phyloP scores from a whole-genome alignment of 2,329 filamentous ascomycete genomes.

The Fusarium begoniae region DNA sequence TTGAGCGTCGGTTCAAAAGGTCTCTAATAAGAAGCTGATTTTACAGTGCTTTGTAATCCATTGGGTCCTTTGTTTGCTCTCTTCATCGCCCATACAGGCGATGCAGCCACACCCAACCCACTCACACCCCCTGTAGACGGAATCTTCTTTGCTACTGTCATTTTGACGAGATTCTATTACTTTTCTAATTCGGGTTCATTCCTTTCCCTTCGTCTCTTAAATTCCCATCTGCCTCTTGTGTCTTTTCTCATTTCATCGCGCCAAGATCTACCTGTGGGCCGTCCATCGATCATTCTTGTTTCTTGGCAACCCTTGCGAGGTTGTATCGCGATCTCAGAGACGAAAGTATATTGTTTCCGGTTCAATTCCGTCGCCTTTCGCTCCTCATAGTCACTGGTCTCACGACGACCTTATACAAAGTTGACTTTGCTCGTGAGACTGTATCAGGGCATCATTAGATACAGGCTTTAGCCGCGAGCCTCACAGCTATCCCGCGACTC shows the following conservation, averaged over 20 bases:
- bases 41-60: slow-evolving; percentile 35
- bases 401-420: neutral
- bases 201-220: slow-evolving; percentile 17
- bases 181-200: slow-evolving; percentile 5
- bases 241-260: neutral
- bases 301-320: slow-evolving; percentile 11
- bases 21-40: neutral
- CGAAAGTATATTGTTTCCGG: slow-evolving; percentile 15
- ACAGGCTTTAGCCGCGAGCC: neutral
- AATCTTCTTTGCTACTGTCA: slow-evolving; percentile 16
- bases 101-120: slow-evolving; percentile 28
- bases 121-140: neutral
- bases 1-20: neutral
- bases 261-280: slow-evolving; percentile 10
- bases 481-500: neutral
- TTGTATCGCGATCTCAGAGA: slow-evolving; percentile 5
- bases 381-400: neutral
- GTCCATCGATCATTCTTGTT: neutral
- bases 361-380: slow-evolving; percentile 10
- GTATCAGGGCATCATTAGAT: neutral
- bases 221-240: neutral
- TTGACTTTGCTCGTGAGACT: neutral
- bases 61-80: slow-evolving; percentile 11
- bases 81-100: slow-evolving; percentile 5
- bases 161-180: slow-evolving; percentile 21